Evolutionary conservation across 345 rosid species (phyloP), one percentile per base, ranked within the genome.

Genomic region (Eucalyptus erythrocorys): DNA sequence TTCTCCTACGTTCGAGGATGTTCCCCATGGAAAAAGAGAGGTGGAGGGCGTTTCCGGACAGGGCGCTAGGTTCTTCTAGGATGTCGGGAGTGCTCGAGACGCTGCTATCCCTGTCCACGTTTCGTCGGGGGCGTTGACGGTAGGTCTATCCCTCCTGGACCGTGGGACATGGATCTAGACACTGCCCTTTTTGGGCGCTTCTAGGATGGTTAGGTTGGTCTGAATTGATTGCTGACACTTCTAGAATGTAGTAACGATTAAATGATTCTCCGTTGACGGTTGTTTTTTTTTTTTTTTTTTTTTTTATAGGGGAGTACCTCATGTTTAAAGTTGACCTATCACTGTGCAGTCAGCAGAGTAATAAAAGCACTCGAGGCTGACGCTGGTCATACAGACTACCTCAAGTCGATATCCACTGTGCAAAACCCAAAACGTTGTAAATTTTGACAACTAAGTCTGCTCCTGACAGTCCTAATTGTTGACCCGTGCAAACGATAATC

Each of bases 401-500:
- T 61, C 4, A 61, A 61, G 17, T 61, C 71, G 37, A 61, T 4
- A 1, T 61, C 32, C 71, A 13, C 1, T 1, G 34, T 30, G 71
- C 37, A 13, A 61, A 30, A 51, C 71, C 71, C 71, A 61, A 61
- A 61, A 6, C 1, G 34, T 14, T 26, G 71, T 61, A 30, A 61
- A 61, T 11, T 61, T 30, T 6, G 68, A 61, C 1, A 6, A 61
- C n/a, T 26, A 57, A 2, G 64, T 57, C 0, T 0, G n/a, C 66
- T 26, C 66, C n/a, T 3, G 14, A 57, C 0, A 3, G 0, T 11
- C 26, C 32, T 59, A 5, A 59, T 59, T 12, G 0, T 59, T 27
- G 7, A 26, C 32, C 15, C 32, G 13, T 5, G 32, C 32, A 13
- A 26, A 0, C 66, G 11, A 59, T 59, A 0, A 27, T 26, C 0